Percentiles rank a stretch among this genome's conserved stretches.
phyloP scores from a whole-genome alignment of 495 filamentous ascomycete species.

The Cenococcum geophilum region DNA sequence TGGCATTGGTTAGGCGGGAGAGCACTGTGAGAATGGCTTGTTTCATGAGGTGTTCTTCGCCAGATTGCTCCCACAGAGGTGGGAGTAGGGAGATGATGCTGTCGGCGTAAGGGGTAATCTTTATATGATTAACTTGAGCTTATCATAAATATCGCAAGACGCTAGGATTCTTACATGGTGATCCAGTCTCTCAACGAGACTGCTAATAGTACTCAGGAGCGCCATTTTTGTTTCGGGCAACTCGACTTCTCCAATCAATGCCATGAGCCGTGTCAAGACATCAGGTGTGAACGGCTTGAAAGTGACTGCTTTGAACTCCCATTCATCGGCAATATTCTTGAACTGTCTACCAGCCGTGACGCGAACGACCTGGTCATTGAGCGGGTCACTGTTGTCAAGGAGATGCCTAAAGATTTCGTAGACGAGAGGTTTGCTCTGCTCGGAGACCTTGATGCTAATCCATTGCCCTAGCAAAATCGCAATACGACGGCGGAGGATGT shows the following conservation, averaged over 20 bases:
- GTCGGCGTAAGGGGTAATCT: slow-evolving; percentile 68
- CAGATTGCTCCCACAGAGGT: slow-evolving; percentile 73
- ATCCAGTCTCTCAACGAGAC: slow-evolving; percentile 76
- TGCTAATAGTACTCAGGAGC: slow-evolving; percentile 72
- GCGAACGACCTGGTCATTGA: slow-evolving; percentile 88
- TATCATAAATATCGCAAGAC: neutral
- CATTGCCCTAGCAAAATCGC: slow-evolving; percentile 85
- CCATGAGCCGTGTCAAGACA: slow-evolving; percentile 62
- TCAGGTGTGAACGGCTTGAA: slow-evolving; percentile 71
- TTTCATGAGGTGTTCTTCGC: slow-evolving; percentile 81
- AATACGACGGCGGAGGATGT: slow-evolving; percentile 80
- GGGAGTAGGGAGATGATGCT: slow-evolving; percentile 75
- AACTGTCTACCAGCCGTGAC: slow-evolving; percentile 85
- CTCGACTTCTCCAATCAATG: slow-evolving; percentile 72
- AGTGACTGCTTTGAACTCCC: slow-evolving; percentile 62
- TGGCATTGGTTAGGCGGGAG: slow-evolving; percentile 66
- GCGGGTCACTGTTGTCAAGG: slow-evolving; percentile 64
- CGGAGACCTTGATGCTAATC: slow-evolving; percentile 66
- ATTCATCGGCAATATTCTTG: slow-evolving; percentile 69
- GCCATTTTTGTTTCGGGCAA: slow-evolving; percentile 81
- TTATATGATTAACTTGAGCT: slow-evolving; percentile 7
- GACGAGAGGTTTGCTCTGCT: slow-evolving; percentile 60
- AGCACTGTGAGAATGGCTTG: slow-evolving; percentile 83
- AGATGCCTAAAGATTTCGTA: slow-evolving; percentile 87
- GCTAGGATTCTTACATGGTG: slow-evolving; percentile 48